phyloP scores from a whole-genome alignment of 2,329 filamentous ascomycete species.

The Beauveria asiatica region DNA sequence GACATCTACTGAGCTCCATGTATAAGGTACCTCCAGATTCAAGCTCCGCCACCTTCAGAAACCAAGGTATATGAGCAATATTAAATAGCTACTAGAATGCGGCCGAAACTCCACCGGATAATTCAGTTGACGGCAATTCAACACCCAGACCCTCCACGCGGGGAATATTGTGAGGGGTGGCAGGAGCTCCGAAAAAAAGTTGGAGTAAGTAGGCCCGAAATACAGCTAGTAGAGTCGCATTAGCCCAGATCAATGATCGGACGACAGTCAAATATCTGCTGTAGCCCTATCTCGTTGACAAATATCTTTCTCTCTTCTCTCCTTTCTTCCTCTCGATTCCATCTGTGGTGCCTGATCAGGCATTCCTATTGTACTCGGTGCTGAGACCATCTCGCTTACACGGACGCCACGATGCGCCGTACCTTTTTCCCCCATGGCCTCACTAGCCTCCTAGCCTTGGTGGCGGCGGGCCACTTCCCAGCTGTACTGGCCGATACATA shows the following conservation, averaged over 20 bases:
- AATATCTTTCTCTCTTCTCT: neutral
- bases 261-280: slow-evolving; percentile 7
- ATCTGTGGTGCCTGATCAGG: neutral
- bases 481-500: neutral
- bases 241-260: neutral
- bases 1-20: neutral
- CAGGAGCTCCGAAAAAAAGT: neutral
- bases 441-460: neutral
- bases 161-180: neutral
- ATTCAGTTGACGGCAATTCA: neutral
- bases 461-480: neutral
- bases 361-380: too few relatives aligned
- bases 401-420: neutral
- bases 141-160: neutral
- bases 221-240: neutral
- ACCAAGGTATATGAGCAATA: too few relatives aligned
- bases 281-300: neutral
- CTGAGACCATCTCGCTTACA: neutral
- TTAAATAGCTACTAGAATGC: neutral
- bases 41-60: neutral
- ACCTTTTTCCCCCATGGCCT: neutral
- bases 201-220: neutral
- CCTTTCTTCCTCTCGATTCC: neutral
- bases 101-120: neutral
- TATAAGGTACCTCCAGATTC: neutral